Evolutionary conservation across 164 flowering plant species (phyloP).

Genomic region (Magnolia sinica): DNA sequence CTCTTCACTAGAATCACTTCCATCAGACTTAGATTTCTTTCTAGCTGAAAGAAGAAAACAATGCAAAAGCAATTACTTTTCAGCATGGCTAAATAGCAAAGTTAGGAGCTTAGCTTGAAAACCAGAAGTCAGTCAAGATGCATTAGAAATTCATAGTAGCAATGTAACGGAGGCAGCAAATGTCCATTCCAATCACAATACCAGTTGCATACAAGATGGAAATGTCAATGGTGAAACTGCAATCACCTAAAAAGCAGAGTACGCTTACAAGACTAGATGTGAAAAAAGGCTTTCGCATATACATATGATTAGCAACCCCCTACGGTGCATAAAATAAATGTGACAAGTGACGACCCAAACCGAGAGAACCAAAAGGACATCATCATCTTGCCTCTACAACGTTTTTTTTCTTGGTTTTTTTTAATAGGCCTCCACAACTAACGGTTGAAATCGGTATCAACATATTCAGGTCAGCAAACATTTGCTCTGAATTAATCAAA

Average conservation of each 20-base stretch:
- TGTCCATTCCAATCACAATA: background rate
- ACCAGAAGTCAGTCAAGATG: background rate
- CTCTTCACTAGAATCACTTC: conserved; percentile 68
- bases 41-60: conserved; percentile 38
- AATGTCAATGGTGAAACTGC: background rate
- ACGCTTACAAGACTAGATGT: background rate
- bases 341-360: too few relatives aligned
- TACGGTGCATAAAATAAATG: too few relatives aligned
- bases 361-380: too few relatives aligned
- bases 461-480: too few relatives aligned
- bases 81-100: background rate
- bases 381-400: too few relatives aligned
- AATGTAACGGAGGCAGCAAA: background rate
- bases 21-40: conserved; percentile 63
- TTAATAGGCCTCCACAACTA: too few relatives aligned
- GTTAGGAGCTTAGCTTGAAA: background rate
- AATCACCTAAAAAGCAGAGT: background rate
- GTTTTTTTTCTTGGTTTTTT: too few relatives aligned
- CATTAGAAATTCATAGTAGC: background rate
- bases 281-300: too few relatives aligned
- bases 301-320: background rate
- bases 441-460: too few relatives aligned
- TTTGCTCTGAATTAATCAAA: too few relatives aligned
- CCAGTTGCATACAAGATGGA: background rate
- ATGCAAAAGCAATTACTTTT: conserved; percentile 1